Evolutionary conservation across 2,329 filamentous ascomycete species (phyloP).

Genomic region (Bipolaris cookei): DNA sequence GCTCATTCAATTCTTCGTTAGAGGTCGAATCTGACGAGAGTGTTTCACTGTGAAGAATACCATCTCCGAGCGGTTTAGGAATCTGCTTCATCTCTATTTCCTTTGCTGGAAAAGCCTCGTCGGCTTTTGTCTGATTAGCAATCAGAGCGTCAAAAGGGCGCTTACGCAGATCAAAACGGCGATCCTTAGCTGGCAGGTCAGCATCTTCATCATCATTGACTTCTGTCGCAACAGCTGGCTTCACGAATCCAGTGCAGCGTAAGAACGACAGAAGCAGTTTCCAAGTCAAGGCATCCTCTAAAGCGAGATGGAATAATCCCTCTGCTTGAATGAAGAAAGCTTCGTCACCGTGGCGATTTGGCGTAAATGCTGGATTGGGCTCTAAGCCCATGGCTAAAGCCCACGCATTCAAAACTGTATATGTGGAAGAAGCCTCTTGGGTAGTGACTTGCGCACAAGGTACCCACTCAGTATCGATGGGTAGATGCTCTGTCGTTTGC

Average conservation of each 20-base stretch:
- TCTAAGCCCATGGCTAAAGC: slow-evolving; percentile 25
- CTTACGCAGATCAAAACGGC: slow-evolving; percentile 12
- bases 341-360: not conserved
- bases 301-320: slow-evolving; percentile 12
- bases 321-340: slow-evolving; percentile 13
- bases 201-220: not conserved
- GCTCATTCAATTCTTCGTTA: not conserved
- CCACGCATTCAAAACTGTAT: slow-evolving; percentile 27
- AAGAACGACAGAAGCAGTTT: slow-evolving; percentile 21
- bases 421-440: slow-evolving; percentile 1
- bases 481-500: not conserved
- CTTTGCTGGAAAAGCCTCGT: not conserved
- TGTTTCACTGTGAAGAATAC: not conserved
- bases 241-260: slow-evolving; percentile 10
- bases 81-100: not conserved
- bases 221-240: not conserved
- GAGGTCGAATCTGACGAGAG: not conserved
- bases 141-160: not conserved
- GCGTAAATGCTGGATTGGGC: slow-evolving; percentile 10
- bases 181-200: not conserved
- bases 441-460: slow-evolving; percentile 8
- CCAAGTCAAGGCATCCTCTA: slow-evolving; percentile 14
- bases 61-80: not conserved
- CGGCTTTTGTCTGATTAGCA: not conserved
- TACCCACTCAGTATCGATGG: slow-evolving; percentile 5